These are phyloP conservation scores for Podosphaera fusca DNA, from an alignment of 2,329 filamentous ascomycete genomes.

Conservation along the genomic window DNA sequence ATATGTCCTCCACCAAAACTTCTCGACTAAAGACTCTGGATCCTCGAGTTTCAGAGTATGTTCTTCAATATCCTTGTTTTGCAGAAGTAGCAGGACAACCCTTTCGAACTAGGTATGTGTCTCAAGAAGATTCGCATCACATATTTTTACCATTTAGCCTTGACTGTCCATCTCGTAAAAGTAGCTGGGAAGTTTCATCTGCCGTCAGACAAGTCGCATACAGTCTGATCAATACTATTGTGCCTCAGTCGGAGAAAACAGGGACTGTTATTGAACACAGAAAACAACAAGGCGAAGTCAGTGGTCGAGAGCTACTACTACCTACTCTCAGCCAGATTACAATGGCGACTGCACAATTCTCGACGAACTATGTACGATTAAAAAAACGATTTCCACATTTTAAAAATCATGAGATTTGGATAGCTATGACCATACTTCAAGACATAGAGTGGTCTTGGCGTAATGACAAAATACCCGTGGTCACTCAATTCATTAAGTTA, in stretches of 20 bases:
- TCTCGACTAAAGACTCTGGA: conserved; percentile 18
- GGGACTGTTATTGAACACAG: conserved; percentile 13
- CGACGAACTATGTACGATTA: conserved; percentile 5
- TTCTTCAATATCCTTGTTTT: conserved; percentile 19
- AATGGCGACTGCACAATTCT: conserved; percentile 8
- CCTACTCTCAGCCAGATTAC: conserved; percentile 8
- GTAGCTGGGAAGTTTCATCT: conserved; percentile 31
- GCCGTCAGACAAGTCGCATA: conserved; percentile 30
- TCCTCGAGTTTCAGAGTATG: conserved; percentile 26
- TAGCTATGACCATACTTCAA: conserved; percentile 11
- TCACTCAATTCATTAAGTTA: conserved; percentile 4
- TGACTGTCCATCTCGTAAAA: conserved; percentile 30
- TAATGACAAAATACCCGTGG: conserved; percentile 7
- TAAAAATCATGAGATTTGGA: conserved; percentile 9
- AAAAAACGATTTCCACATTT: conserved; percentile 4
- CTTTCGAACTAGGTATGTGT: conserved; percentile 8
- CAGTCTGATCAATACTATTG: conserved; percentile 22
- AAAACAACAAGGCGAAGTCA: conserved; percentile 10
- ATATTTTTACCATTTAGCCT: conserved; percentile 44
- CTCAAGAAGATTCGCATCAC: conserved; percentile 6
- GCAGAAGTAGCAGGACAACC: conserved; percentile 9
- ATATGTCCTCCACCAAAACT: background rate
- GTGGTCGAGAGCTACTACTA: conserved; percentile 11
- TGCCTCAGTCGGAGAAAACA: conserved; percentile 8
- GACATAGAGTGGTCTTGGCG: conserved; percentile 12